Evolutionary conservation across 1,284 basidiomycete genomes (phyloP).

Genomic region (Violaceomyces palustris): DNA sequence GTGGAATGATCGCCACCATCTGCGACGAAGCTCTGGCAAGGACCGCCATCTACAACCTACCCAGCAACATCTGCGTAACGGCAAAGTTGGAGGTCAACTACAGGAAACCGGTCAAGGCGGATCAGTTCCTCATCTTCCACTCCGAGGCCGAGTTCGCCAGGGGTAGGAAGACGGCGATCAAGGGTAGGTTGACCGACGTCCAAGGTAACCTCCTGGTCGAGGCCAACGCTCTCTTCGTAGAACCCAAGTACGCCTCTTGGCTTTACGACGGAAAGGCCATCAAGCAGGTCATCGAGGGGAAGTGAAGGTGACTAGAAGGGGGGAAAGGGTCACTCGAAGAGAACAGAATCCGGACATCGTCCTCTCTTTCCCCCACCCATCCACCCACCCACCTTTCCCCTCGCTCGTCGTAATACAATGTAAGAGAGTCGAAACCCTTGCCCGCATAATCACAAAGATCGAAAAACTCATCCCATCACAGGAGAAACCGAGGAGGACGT

Average conservation of each 20-base stretch:
- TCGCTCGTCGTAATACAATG: too few relatives aligned
- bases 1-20: conserved; percentile 82
- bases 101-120: conserved; percentile 50
- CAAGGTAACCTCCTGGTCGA: conserved; percentile 75
- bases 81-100: conserved; percentile 58
- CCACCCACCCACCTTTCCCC: too few relatives aligned
- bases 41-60: conserved; percentile 61
- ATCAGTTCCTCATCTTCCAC: conserved; percentile 61
- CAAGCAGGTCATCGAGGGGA: conserved; percentile 58
- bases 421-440: too few relatives aligned
- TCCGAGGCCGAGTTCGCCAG: conserved; percentile 63
- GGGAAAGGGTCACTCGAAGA: too few relatives aligned
- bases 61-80: conserved; percentile 87
- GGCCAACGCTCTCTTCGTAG: conserved; percentile 72
- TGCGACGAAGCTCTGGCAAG: conserved; percentile 80
- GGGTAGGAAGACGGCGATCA: conserved; percentile 72
- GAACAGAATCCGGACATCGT: too few relatives aligned
- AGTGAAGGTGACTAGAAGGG: too few relatives aligned
- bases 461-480: too few relatives aligned
- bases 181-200: conserved; percentile 69
- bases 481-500: too few relatives aligned
- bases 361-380: too few relatives aligned
- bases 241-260: conserved; percentile 71
- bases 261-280: conserved; percentile 62
- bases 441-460: too few relatives aligned